Evolutionary conservation across 1,284 basidiomycete genomes (phyloP).

Genomic region (Anthracocystis panici-leucophaei): DNA sequence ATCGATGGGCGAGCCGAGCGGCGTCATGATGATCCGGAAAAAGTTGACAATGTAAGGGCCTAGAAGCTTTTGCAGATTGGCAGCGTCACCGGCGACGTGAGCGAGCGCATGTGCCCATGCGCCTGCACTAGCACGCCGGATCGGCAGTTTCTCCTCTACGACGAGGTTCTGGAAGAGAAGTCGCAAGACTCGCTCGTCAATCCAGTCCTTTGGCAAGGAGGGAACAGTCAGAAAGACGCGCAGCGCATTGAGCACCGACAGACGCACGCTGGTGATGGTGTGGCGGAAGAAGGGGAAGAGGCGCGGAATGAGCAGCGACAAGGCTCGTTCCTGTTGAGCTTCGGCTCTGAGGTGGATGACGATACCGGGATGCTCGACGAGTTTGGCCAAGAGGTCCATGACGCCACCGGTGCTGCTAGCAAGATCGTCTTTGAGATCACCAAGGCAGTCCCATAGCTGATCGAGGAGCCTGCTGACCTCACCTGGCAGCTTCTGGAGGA

Average conservation of each 20-base stretch:
- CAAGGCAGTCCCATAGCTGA: conserved; percentile 90
- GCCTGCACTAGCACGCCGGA: conserved; percentile 81
- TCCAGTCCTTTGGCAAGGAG: conserved; percentile 84
- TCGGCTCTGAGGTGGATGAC: conserved; percentile 76
- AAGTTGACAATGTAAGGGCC: conserved; percentile 67
- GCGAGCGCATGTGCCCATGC: conserved; percentile 83
- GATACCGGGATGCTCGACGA: conserved; percentile 74
- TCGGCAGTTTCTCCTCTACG: conserved; percentile 87
- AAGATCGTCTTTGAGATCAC: conserved; percentile 94
- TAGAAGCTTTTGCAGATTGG: conserved; percentile 36
- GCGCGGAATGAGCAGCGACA: conserved; percentile 84
- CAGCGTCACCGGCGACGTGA: conserved; percentile 40
- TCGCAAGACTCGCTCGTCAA: conserved; percentile 80
- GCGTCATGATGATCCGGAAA: conserved; percentile 86
- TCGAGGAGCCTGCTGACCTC: conserved; percentile 75
- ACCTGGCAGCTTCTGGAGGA: conserved; percentile 80
- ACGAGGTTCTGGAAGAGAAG: conserved; percentile 95
- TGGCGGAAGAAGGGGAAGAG: conserved; percentile 98
- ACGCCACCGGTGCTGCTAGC: conserved; percentile 96
- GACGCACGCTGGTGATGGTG: conserved; percentile 91
- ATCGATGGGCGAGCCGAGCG: conserved; percentile 85
- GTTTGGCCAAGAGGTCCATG: conserved; percentile 80
- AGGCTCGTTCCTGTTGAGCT: conserved; percentile 55
- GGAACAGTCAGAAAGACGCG: conserved; percentile 85
- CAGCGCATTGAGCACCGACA: conserved; percentile 91